These are phyloP conservation scores for Aspergillus hortae DNA, from an alignment of 2,329 filamentous ascomycete genomes.

Conservation along the genomic window DNA sequence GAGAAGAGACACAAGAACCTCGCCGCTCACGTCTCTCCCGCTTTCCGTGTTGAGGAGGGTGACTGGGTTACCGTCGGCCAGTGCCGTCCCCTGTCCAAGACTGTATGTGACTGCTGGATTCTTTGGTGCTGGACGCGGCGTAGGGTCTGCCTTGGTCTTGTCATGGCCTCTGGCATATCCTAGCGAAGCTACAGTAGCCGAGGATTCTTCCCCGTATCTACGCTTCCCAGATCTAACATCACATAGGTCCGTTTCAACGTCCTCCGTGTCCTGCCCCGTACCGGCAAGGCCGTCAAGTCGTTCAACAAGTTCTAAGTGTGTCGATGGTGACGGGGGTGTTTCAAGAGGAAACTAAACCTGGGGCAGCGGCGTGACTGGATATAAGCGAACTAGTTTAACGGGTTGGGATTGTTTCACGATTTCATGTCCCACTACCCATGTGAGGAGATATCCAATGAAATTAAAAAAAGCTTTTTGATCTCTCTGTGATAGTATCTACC, in stretches of 20 bases:
- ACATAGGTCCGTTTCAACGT: conserved; percentile 96
- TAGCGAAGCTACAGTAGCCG: no score
- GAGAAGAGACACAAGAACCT: conserved; percentile 99
- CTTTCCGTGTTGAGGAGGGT: conserved; percentile 99
- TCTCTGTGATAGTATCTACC: conserved; percentile 21
- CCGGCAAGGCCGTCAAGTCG: conserved; percentile 94
- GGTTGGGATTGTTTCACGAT: conserved; percentile 39
- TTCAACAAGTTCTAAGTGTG: conserved; percentile 93
- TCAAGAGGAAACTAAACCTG: conserved; percentile 30
- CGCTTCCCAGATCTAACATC: conserved; percentile 15
- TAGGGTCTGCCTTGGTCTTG: background rate
- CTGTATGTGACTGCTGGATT: conserved; percentile 63
- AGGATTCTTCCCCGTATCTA: background rate
- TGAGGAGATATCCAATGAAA: conserved; percentile 39
- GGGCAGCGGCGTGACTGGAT: conserved; percentile 38
- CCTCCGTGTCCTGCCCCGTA: conserved; percentile 95
- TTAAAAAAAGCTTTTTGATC: conserved; percentile 37
- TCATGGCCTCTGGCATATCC: no score
- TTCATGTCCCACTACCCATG: conserved; percentile 41
- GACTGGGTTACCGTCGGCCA: conserved; percentile 99
- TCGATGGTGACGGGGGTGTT: conserved; percentile 27
- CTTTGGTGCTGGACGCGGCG: background rate
- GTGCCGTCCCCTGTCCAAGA: conserved; percentile 99
- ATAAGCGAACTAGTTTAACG: conserved; percentile 33
- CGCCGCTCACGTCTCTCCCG: conserved; percentile 95